Evolutionary conservation across 208 protist species (phyloP), one percentile per base, ranked within the genome.

Genomic region (Trypanosomatidae sp.): DNA sequence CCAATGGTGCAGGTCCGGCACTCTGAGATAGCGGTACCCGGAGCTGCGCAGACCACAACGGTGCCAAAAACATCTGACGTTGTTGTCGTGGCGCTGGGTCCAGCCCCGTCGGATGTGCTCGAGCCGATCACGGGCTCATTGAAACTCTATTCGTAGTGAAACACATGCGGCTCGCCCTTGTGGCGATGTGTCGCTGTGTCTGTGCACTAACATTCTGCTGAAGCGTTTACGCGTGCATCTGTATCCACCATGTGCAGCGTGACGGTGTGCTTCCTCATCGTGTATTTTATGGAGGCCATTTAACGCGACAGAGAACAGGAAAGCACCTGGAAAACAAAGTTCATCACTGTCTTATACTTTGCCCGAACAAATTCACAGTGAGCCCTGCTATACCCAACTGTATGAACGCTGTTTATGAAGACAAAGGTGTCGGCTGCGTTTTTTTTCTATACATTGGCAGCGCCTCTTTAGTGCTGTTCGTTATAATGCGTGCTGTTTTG

Each of bases 41-140:
- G 3, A 25, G 36, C 12, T 49, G 60, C n/a, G 22, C 28, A 36
- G 53, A 25, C 3, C 9, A 3, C 25, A 41, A 17, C 13, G 36
- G 5, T 59, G 30, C 9, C 49, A 1, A 44, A 47, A 9, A 2
- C 52, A 1, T 43, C 36, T 36, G 67, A 71, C 49, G 76, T 62
- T 39, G 69, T 86, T 17, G 78, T 91, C 4, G 74, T 91, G 8
- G 90, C 90, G n/a, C 25, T 92, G 22, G 90, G 90, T 8, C 88
- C 90, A 0, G 83, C 86, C 7, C 88, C 88, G 19, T 82, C 88
- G 0, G 69, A 68, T 39, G 12, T 76, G 8, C 49, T 95, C 6
- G 71, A 91, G 50, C 82, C 84, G 17, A 83, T 95, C 66, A 95
- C 86, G 7, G 88, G 86, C 9, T 79, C 72, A n/a, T 73, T 95